Evolutionary conservation across 2,329 filamentous ascomycete genomes (phyloP).

Genomic region (Aureobasidium lini): DNA sequence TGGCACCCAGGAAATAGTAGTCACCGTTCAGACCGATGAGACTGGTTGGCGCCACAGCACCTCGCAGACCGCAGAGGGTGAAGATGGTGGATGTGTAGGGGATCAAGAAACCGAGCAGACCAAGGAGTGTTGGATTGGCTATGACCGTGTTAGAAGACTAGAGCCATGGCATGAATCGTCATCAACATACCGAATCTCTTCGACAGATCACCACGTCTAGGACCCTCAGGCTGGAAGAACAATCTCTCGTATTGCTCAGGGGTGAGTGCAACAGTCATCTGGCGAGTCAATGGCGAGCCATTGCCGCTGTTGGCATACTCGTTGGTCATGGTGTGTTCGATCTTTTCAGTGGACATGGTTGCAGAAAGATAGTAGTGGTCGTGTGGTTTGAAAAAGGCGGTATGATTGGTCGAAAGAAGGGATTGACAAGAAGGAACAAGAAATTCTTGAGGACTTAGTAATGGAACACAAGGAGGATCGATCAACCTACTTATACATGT

Average conservation of each 20-base stretch:
- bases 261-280: slow-evolving; percentile 22
- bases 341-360: slow-evolving; percentile 11
- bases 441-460: not conserved
- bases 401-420: not conserved
- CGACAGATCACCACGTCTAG: slow-evolving; percentile 20
- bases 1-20: slow-evolving; percentile 23
- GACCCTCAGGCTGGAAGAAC: slow-evolving; percentile 23
- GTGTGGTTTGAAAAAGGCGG: not conserved
- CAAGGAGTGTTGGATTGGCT: slow-evolving; percentile 23
- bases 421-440: not conserved
- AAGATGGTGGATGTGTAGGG: slow-evolving; percentile 24
- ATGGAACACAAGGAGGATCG: not conserved
- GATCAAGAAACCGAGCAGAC: slow-evolving; percentile 23
- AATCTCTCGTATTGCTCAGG: slow-evolving; percentile 23
- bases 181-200: slow-evolving; percentile 20
- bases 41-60: slow-evolving; percentile 18
- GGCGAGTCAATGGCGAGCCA: slow-evolving; percentile 17
- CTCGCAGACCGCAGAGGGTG: slow-evolving; percentile 19
- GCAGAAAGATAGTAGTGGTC: not conserved
- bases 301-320: not conserved
- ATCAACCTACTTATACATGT: slow-evolving; percentile 3
- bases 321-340: not conserved
- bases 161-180: not conserved
- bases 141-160: not conserved
- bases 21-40: slow-evolving; percentile 21